Conservation (phyloP, 2,329 filamentous ascomycete species). For the Fusarium sp. region DNA sequence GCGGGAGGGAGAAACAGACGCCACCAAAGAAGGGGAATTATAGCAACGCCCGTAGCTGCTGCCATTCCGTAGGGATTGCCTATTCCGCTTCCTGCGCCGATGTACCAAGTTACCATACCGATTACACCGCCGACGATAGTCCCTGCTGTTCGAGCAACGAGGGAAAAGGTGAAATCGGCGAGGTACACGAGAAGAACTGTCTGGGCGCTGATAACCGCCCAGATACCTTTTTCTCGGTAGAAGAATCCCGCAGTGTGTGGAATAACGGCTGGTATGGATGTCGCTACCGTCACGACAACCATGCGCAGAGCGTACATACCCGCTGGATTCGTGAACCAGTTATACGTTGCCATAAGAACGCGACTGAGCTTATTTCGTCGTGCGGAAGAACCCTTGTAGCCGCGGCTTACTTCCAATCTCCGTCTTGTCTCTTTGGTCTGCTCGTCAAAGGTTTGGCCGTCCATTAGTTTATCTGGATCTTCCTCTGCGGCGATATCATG, state of each 20-base stretch:
- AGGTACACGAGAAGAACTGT: slow-evolving; percentile 61
- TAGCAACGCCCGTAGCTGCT: slow-evolving; percentile 56
- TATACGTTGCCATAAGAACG: slow-evolving; percentile 47
- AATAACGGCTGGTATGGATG: slow-evolving; percentile 56
- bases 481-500: slow-evolving; percentile 34
- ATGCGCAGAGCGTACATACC: slow-evolving; percentile 61
- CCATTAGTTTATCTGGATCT: slow-evolving; percentile 28
- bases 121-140: slow-evolving; percentile 60
- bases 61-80: slow-evolving; percentile 63
- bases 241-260: slow-evolving; percentile 60
- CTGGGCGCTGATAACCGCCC: slow-evolving; percentile 64
- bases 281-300: slow-evolving; percentile 59
- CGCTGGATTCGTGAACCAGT: slow-evolving; percentile 56
- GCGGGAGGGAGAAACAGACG: slow-evolving; percentile 50
- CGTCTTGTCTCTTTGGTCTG: slow-evolving; percentile 51
- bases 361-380: slow-evolving; percentile 38
- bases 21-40: slow-evolving; percentile 51
- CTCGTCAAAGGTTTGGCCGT: slow-evolving; percentile 46
- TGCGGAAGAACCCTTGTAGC: slow-evolving; percentile 22
- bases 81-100: slow-evolving; percentile 58
- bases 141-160: slow-evolving; percentile 55
- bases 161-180: slow-evolving; percentile 61
- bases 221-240: slow-evolving; percentile 63
- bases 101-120: slow-evolving; percentile 62
- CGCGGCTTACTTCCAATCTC: slow-evolving; percentile 52